Percentiles rank a stretch among this genome's conserved stretches.
Conservation (phyloP, 495 filamentous ascomycete genomes). For the Penicillium ucsense region DNA sequence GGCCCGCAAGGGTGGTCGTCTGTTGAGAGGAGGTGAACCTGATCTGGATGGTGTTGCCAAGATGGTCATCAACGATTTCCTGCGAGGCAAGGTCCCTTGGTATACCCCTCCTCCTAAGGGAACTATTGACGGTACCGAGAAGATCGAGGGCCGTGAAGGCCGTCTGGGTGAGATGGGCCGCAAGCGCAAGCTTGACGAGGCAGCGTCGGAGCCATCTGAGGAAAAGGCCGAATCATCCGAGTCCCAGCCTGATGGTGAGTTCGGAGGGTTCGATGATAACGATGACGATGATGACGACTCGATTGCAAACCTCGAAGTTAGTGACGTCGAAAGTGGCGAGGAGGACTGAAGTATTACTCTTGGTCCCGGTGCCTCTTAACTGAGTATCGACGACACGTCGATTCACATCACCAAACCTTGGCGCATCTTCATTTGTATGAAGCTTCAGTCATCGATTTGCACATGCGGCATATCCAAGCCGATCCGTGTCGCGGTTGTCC, state of each 20-base stretch:
- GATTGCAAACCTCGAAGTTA: constrained; percentile 34
- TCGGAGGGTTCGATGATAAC: constrained; percentile 29
- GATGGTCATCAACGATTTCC: constrained; percentile 91
- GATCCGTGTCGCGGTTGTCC: background rate
- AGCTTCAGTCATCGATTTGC: constrained; percentile 4
- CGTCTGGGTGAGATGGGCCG: constrained; percentile 54
- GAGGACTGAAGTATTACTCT: constrained; percentile 24
- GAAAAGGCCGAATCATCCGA: constrained; percentile 16
- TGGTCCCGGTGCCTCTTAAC: background rate
- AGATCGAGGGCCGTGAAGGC: constrained; percentile 49
- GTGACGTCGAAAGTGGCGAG: constrained; percentile 35
- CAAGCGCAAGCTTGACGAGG: constrained; percentile 44
- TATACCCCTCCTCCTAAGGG: constrained; percentile 69
- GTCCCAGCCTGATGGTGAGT: constrained; percentile 24
- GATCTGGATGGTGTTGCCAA: constrained; percentile 91
- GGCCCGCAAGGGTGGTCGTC: constrained; percentile 74
- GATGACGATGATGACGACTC: constrained; percentile 28
- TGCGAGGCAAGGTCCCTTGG: constrained; percentile 92
- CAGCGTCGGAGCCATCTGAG: constrained; percentile 20
- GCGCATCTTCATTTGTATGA: constrained; percentile 6
- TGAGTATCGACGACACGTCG: constrained; percentile 1
- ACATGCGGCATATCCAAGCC: constrained; percentile 5
- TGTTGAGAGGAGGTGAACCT: constrained; percentile 83
- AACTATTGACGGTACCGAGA: constrained; percentile 42
- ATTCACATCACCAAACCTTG: background rate